Conservation (phyloP, 2,329 filamentous ascomycete species). For the Alternaria conjuncta region DNA sequence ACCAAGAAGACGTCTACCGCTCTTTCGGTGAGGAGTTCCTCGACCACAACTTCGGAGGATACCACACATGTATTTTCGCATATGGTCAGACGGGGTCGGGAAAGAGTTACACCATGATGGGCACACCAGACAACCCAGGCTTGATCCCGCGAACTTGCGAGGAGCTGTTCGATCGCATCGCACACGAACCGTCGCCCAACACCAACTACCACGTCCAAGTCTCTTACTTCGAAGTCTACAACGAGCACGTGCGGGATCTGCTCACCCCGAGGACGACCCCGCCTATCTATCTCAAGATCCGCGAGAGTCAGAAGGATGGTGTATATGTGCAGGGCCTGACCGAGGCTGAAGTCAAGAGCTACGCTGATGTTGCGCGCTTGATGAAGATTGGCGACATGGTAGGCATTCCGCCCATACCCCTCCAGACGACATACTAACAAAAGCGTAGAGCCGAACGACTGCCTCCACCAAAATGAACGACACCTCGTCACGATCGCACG, state of each 20-base stretch:
- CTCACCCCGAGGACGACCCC: constrained; percentile 80
- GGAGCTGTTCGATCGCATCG: constrained; percentile 93
- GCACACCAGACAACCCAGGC: constrained; percentile 80
- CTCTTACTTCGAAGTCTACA: constrained; percentile 99
- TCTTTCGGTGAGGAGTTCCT: constrained; percentile 94
- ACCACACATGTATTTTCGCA: constrained; percentile 98
- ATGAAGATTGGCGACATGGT: constrained; percentile 85
- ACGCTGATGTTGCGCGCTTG: constrained; percentile 83
- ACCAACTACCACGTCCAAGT: constrained; percentile 97
- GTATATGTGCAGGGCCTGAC: constrained; percentile 97
- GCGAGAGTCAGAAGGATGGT: constrained; percentile 91
- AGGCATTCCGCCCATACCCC: neutral
- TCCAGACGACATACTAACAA: constrained; percentile 11
- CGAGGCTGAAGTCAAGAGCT: constrained; percentile 87
- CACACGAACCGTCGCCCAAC: constrained; percentile 82
- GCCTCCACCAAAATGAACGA: constrained; percentile 99
- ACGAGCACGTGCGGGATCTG: constrained; percentile 95
- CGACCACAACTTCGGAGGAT: constrained; percentile 98
- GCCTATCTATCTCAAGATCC: constrained; percentile 94
- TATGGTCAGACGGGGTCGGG: constrained; percentile 98
- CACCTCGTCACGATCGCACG: constrained; percentile 93
- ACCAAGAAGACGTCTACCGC: constrained; percentile 93
- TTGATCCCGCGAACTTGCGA: constrained; percentile 95
- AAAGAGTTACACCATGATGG: constrained; percentile 99
- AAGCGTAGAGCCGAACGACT: constrained; percentile 71